Conservation (phyloP, 306 rosid species). For the Rosa multiflora region DNA sequence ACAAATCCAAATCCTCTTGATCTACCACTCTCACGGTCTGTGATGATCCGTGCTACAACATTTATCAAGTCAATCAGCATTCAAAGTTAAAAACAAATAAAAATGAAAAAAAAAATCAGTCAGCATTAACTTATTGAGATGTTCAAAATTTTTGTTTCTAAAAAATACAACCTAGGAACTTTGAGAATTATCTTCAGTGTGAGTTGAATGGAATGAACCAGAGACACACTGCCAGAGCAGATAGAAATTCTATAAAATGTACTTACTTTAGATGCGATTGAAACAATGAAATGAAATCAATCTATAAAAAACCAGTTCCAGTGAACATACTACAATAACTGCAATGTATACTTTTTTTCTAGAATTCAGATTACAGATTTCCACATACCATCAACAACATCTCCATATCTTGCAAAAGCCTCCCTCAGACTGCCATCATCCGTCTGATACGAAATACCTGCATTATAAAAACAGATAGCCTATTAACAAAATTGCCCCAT, state of each 20-base stretch:
- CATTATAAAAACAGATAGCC: constrained; percentile 6
- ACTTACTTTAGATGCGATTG: background rate
- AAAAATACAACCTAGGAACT: background rate
- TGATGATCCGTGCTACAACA: constrained; percentile 63
- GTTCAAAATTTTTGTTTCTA: background rate
- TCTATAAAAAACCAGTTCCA: background rate
- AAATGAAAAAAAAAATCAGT: background rate
- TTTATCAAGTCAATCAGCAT: constrained; percentile 7
- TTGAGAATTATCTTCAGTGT: background rate
- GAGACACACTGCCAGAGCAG: background rate
- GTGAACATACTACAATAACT: background rate
- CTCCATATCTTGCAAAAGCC: constrained; percentile 73
- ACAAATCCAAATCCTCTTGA: constrained; percentile 92
- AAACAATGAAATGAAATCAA: background rate
- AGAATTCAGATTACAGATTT: background rate
- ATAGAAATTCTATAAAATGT: background rate
- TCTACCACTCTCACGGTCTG: constrained; percentile 81
- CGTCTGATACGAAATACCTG: constrained; percentile 70
- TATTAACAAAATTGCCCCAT: background rate
- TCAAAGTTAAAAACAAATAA: background rate
- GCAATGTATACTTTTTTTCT: background rate
- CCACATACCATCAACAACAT: constrained; percentile 68
- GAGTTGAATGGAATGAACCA: background rate
- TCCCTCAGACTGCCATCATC: constrained; percentile 70
- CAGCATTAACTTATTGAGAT: background rate